Evolutionary conservation across 2,329 filamentous ascomycete species (phyloP).

Genomic region (Claviceps cyperi): DNA sequence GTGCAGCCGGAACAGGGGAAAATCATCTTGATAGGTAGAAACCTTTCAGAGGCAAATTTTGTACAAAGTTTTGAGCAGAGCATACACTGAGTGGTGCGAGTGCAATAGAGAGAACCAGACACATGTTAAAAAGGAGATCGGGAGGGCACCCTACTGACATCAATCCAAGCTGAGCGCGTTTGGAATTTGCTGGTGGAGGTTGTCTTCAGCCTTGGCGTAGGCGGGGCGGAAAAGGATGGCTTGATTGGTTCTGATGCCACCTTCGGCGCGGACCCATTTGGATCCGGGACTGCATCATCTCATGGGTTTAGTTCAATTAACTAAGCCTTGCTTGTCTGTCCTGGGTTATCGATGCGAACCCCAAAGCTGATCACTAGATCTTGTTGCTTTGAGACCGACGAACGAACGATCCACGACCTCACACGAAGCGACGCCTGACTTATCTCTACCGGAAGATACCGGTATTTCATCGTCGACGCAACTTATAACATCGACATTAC

Average conservation of each 20-base stretch:
- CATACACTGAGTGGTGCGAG: constrained; percentile 9
- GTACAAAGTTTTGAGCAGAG: constrained; percentile 25
- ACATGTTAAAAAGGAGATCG: not conserved
- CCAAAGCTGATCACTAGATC: not conserved
- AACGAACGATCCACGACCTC: not conserved
- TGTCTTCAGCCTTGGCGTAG: constrained; percentile 10
- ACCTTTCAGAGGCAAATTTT: constrained; percentile 37
- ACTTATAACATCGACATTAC: not conserved
- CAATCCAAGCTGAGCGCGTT: not conserved
- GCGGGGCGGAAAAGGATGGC: not conserved
- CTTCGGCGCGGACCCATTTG: constrained; percentile 26
- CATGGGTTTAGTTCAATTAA: too few relatives aligned
- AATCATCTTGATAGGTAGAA: constrained; percentile 48
- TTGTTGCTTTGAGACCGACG: not conserved
- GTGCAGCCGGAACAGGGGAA: constrained; percentile 30
- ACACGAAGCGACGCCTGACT: not conserved
- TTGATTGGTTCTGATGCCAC: constrained; percentile 15
- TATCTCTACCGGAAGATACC: not conserved
- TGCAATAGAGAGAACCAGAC: not conserved
- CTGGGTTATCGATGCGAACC: constrained; percentile 6
- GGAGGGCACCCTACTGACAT: not conserved
- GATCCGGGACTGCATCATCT: constrained; percentile 17
- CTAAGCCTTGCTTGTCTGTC: constrained; percentile 14
- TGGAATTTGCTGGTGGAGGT: not conserved
- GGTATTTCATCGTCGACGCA: not conserved